Evolutionary conservation across 129 eudicot genomes (phyloP), one percentile per base, ranked within the genome.

Genomic region (Escallonia herrerae): DNA sequence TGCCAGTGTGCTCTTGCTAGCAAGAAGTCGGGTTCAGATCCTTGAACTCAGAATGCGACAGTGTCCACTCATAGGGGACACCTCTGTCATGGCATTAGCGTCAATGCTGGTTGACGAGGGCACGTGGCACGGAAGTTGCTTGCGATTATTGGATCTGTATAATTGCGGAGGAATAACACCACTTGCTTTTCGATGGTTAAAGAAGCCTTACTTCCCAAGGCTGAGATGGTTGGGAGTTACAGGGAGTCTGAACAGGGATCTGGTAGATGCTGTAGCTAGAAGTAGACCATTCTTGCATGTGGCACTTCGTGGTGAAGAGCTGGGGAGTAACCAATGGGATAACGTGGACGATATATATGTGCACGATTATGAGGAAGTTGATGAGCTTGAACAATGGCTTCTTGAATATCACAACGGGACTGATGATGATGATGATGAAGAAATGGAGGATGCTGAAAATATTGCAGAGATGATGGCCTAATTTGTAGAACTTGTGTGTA

Each of bases 201-300:
- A 81, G 78, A 89, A 71, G 67, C 99, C 99, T 15, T 93, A 93
- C 68, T 89, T 93, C 50, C 96, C 95, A 45, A 88, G 99, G 74
- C 66, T 93, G 80, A 93, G 95, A 81, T 93, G 95, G 99, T 65
- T 93, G 82, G 99, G 99, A 49, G 91, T 93, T 33, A 84, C 95
- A 45, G 96, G 84, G 51, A 62, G 75, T 42, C 62, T 79, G 71
- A 83, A 85, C 67, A 74, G 82, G 54, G 98, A 91, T 69, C 15
- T 79, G 58, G 86, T 89, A 7, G 95, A 93, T 57, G 82, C 76
- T 43, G 78, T 93, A 62, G 79, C 83, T 7, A 62, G 82, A 62
- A 82, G 82, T 68, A 86, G 95, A 58, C 96, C 95, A 54, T 86
- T 74, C 60, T 37, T 93, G 68, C 90, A 82, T 41, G 84, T 93